These are phyloP conservation scores for Larix sibirica DNA, from an alignment of 83 land plant genomes.

Conservation along the genomic window DNA sequence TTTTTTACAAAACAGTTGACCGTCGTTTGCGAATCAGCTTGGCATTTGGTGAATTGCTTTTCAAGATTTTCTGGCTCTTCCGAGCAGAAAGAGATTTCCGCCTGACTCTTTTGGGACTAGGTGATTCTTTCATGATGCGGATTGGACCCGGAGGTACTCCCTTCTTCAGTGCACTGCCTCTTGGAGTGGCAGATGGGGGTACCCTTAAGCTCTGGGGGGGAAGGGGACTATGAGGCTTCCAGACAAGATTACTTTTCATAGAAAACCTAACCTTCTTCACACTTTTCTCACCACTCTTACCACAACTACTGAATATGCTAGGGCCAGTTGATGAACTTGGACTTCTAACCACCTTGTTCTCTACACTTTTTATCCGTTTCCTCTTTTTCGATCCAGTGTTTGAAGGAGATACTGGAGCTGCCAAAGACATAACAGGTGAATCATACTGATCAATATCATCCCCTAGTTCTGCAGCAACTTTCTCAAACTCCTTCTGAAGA, in stretches of 20 bases:
- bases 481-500: conserved; percentile 68
- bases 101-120: conserved; percentile 26
- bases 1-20: not conserved
- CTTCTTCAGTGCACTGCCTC: conserved; percentile 95
- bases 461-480: conserved; percentile 61
- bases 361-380: conserved; percentile 39
- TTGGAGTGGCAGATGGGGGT: conserved; percentile 85
- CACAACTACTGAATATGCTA: not conserved
- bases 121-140: conserved; percentile 26
- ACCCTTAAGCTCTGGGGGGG: conserved; percentile 85
- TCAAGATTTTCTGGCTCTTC: not conserved
- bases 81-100: conserved; percentile 26
- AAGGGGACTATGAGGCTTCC: conserved; percentile 89
- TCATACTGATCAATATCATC: conserved; percentile 7
- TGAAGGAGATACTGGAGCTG: not conserved
- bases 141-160: conserved; percentile 92
- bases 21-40: conserved; percentile 8
- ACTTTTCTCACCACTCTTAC: conserved; percentile 45
- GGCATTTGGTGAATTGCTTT: not conserved
- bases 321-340: not conserved
- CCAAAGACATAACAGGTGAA: conserved; percentile 10
- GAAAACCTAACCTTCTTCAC: conserved; percentile 83
- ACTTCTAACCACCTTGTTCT: not conserved
- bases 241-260: conserved; percentile 78
- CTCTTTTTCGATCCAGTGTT: conserved; percentile 37